These are phyloP conservation scores for Yamagishiella unicocca DNA, from an alignment of 139 green algal species.

Conservation along the genomic window DNA sequence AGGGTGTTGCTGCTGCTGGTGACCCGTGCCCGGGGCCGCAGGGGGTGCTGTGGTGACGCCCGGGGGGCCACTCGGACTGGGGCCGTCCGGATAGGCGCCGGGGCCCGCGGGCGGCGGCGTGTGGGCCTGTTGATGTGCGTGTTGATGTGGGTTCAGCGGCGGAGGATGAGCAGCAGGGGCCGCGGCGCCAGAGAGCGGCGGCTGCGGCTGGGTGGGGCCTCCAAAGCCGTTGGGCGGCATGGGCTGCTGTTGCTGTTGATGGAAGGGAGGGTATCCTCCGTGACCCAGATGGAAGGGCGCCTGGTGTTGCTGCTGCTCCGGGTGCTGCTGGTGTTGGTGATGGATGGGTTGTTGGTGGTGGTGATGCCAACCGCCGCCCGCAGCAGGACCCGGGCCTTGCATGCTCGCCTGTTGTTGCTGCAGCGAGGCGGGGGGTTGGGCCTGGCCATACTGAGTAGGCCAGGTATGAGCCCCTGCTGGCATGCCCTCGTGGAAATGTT, in stretches of 20 bases:
- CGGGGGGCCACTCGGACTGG: no score
- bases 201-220: neutral
- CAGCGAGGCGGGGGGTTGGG: neutral
- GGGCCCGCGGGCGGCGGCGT: no score
- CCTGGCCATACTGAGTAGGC: neutral
- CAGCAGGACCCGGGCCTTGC: neutral
- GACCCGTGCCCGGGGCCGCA: neutral
- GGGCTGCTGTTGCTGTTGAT: neutral
- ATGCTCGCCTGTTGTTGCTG: neutral
- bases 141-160: neutral
- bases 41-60: neutral
- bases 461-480: neutral
- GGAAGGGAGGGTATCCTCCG: neutral
- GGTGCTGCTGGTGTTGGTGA: neutral
- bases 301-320: neutral
- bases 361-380: neutral
- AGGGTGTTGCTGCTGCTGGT: neutral
- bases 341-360: neutral
- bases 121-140: no score
- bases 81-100: no score
- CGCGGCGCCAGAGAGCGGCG: no score
- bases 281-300: constrained; percentile 4
- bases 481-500: neutral
- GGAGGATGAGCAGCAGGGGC: neutral
- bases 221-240: neutral